Percentiles rank a stretch among this genome's conserved stretches.
phyloP scores from a whole-genome alignment of 2,329 filamentous ascomycete species.

The Cladosporium sp. region DNA sequence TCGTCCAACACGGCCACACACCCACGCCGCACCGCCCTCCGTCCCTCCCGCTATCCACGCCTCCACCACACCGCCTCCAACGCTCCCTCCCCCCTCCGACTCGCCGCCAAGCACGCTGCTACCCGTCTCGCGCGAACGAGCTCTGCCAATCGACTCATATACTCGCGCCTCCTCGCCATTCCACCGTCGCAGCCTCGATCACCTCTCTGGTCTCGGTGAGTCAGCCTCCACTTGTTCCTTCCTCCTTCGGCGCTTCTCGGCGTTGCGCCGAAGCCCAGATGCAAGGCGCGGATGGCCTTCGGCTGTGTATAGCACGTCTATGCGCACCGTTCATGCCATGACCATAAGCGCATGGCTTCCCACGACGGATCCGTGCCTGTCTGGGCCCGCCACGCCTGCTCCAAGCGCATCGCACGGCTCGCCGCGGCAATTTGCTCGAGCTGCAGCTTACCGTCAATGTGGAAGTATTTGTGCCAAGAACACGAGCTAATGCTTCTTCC shows the following conservation, averaged over 20 bases:
- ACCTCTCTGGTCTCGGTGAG: slow-evolving; percentile 1
- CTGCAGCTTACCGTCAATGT: slow-evolving; percentile 10
- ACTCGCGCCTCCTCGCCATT: not conserved
- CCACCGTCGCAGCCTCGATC: slow-evolving; percentile 5
- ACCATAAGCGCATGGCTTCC: not conserved
- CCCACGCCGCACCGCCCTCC: not conserved
- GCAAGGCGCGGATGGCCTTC: not conserved
- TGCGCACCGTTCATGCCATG: not conserved
- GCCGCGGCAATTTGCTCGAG: slow-evolving; percentile 6
- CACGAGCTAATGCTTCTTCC: slow-evolving; percentile 2
- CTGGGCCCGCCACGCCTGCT: slow-evolving; percentile 2
- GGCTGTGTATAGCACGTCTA: not conserved
- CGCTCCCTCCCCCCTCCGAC: not conserved
- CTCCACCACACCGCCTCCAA: slow-evolving; percentile 8
- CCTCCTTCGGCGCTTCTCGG: slow-evolving; percentile 4
- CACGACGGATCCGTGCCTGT: slow-evolving; percentile 2
- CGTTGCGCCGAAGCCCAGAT: not conserved
- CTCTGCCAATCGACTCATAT: slow-evolving; percentile 7
- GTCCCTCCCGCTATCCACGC: not conserved
- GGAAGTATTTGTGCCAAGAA: slow-evolving; percentile 1
- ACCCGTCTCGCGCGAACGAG: slow-evolving; percentile 4
- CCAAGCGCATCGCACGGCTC: slow-evolving; percentile 2
- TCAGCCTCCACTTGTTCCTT: slow-evolving; percentile 1
- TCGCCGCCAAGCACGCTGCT: slow-evolving; percentile 5
- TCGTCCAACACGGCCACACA: not conserved